Evolutionary conservation across 2,329 filamentous ascomycete genomes (phyloP), one percentile per base, ranked within the genome.

Genomic region (Xylariaceae sp.): DNA sequence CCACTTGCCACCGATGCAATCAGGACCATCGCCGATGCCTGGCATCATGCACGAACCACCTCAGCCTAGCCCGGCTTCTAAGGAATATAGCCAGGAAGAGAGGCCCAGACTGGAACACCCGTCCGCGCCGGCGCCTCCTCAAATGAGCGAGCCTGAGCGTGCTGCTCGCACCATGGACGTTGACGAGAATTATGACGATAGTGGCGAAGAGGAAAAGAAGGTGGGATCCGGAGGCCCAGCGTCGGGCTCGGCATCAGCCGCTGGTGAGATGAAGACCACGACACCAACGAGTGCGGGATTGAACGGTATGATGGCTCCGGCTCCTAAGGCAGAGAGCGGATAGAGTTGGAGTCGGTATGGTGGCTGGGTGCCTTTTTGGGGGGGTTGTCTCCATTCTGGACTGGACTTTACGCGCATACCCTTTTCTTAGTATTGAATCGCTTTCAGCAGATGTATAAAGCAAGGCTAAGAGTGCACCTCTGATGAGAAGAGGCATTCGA

Each of bases 101-200:
- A 78, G 82, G 9, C 73, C 62, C 34, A 63, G 80, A 54, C 73
- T 77, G 57, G 80, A 82, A 37, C 77, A 79, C 44, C 71, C 76
- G 18, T 71, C 75, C 17, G 71, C 79, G 37, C 75, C 75, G 2
- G 69, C 71, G 45, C 74, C 82, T 34, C 74, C 81, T 1, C 77
- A 81, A 17, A 74, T 80, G 15, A 87, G 86, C 59, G 93, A 97
- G 76, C 90, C 92, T 8, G 86, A 89, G 73, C 78, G 86, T 56
- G 92, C 94, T 39, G 91, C 92, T 17, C 83, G 94, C 18, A 96
- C 96, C 75, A 95, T 99, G 85, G 93, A 97, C 5, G 90, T 97
- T 17, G 92, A 99, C 67, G 94, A 99, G 73, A 89, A 97, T 72
- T 97, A 99, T 69, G 93, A 97, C 72, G 93, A 97, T 69, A 93